Base-by-base conservation (phyloP, 768 basidiomycete genomes). In the Phaffia tasmanica region DNA sequence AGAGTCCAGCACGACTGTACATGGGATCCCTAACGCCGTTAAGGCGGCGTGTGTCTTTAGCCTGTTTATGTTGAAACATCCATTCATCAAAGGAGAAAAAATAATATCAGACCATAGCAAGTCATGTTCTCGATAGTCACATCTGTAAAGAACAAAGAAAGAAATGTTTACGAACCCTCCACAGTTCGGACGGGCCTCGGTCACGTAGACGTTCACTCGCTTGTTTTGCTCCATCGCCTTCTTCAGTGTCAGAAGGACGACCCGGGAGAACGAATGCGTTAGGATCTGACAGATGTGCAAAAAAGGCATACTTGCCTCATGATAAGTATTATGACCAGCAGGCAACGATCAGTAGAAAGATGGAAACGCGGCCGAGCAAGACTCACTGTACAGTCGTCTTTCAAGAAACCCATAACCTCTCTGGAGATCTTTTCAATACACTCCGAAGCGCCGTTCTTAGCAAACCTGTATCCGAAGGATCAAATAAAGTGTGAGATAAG, bases 171-270 rank as follows among this genome's bases (percentile, higher is more conserved):
- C 65, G 18, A 62, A 79, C 84, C 73, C 75, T 89, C 90, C 92
- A 89, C 71, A 30, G 23, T 14, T 32, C 35, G 57, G 65, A 15
- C 50, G 57, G 64, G 62, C 65, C 70, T 71, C 73, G 0, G 94
- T 97, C 67, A 99, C 94, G 76, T 91, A 98, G 49, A 99, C 94
- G 73, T 89, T 90, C 77, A 98, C 89, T 65, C 93, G 83, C 79
- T 98, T 97, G 75, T 83, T 84, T 67, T 79, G 77, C 73, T 86
- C 81, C 76, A 94, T 90, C 21, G 95, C 93, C 65, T 86, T 83
- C 56, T 97, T 81, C 62, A 99, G 81, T 47, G 93, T 87, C 77
- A 90, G 85, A 79, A 93, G 86, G 64, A 99, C 94, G 55, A 97
- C 92, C 72, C 95, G 82, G 29, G 92, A 97, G 79, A 93, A 93